Evolutionary conservation across 345 rosid species (phyloP), one percentile per base, ranked within the genome.

Genomic region (Lenwebbia sp.): DNA sequence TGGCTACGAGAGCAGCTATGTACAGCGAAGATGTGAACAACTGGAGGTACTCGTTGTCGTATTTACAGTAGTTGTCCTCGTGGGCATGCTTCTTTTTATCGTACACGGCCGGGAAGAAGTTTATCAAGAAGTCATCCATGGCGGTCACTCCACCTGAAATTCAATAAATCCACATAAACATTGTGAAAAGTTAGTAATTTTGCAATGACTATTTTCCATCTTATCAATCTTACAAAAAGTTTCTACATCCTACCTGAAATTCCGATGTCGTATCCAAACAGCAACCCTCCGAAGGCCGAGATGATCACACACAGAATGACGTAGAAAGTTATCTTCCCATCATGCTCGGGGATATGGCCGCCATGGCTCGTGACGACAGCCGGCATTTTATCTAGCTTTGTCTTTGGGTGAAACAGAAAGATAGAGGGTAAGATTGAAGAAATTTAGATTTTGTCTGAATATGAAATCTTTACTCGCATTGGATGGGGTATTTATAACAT

Each of bases 211-310:
- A 47, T 6, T 60, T n/a, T 60, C 21, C 74, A 60, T 60, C 74
- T 7, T 13, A n/a, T n/a, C 21, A 60, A 60, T 28, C 37, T 60
- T 60, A 60, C 74, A n/a, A 60, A 60, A 6, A 44, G 0, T 22
- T n/a, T 22, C 21, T 4, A 81, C 0, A 26, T 60, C 83, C 53
- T 47, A 93, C 96, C 95, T 85, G 95, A 94, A 86, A 94, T 92
- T 62, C 96, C 95, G 10, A 60, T 60, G 1, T 60, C 74, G 10
- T 60, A 60, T 28, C 74, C 74, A 13, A 60, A 7, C 37, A 41
- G 91, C 90, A 58, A 92, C 95, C 96, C 96, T 33, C 94, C 96
- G 85, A 87, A 85, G 62, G 96, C 96, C 10, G 94, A 93, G 78
- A 93, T 89, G 47, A 93, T 25, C 84, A 88, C 84, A 37, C 92